These are phyloP conservation scores for Ogataea ganodermae DNA, from an alignment of 805 yeast genomes.

Conservation along the genomic window DNA sequence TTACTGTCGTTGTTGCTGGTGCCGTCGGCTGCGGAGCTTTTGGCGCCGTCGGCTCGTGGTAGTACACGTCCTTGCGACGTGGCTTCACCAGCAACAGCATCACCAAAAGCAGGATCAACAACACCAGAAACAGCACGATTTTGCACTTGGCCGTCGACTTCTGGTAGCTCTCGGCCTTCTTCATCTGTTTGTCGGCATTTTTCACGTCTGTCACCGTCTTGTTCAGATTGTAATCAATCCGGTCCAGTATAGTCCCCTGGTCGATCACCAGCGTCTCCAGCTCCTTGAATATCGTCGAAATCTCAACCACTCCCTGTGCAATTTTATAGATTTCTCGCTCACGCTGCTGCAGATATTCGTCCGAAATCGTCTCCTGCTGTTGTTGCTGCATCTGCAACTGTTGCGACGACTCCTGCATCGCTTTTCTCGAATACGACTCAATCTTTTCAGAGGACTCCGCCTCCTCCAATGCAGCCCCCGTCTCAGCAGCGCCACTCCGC, in stretches of 20 bases:
- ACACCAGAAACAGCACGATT: slow-evolving; percentile 68
- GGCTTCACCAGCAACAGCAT: slow-evolving; percentile 74
- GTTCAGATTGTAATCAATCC: slow-evolving; percentile 89
- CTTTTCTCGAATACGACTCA: slow-evolving; percentile 55
- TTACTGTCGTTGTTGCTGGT: neutral
- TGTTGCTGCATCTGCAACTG: slow-evolving; percentile 42
- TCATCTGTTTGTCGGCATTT: slow-evolving; percentile 75
- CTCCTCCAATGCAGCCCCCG: slow-evolving; percentile 28
- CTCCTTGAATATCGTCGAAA: slow-evolving; percentile 89
- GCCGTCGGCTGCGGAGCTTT: neutral
- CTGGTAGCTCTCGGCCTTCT: slow-evolving; percentile 78
- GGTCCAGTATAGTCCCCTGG: slow-evolving; percentile 90
- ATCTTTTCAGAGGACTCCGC: slow-evolving; percentile 40
- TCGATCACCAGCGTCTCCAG: slow-evolving; percentile 90
- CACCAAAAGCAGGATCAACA: slow-evolving; percentile 71
- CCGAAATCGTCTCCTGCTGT: slow-evolving; percentile 40
- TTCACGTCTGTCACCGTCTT: slow-evolving; percentile 76
- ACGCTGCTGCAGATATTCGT: slow-evolving; percentile 59
- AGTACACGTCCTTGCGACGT: slow-evolving; percentile 31
- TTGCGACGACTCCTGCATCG: slow-evolving; percentile 44
- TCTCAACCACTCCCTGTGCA: slow-evolving; percentile 93
- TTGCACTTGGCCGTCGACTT: slow-evolving; percentile 90
- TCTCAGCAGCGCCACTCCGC: neutral
- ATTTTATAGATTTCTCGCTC: slow-evolving; percentile 88
- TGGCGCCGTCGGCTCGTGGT: slow-evolving; percentile 22